Evolutionary conservation across 768 basidiomycete species (phyloP), one percentile per base, ranked within the genome.

Genomic region (Chiua virens): DNA sequence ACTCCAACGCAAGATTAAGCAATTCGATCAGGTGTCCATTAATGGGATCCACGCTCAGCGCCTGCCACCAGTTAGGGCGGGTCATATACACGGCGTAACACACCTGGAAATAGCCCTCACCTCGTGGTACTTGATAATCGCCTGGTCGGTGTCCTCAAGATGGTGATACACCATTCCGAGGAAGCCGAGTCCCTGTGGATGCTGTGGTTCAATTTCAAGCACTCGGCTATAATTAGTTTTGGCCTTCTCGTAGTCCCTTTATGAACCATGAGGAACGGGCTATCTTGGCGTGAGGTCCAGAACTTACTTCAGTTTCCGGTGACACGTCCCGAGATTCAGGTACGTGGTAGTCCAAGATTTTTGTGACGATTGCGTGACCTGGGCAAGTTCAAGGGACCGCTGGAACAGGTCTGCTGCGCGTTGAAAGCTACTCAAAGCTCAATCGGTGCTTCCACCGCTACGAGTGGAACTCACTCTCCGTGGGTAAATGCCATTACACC

Each of bases 401-500:
- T 80, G 71, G 66, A 98, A 95, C 37, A 89, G 72, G 17, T 74
- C 71, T 1, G 81, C 82, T 2, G 97, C 95, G 22, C 72, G 70
- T 27, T 82, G 77, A 67, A 84, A 93, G 47, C 95, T 98, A 62
- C 25, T 28, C 8, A 30, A 30, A 93, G 60, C 38, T 39, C 22
- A 42, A 42, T 21, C 42, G 4, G 42, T 21, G 40, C 22, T 44
- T 34, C 22, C 10, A 14, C 22, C 15, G 49, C 41, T 47, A 32
- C 46, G 23, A 35, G 28, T 22, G 18, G 47, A 10, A 73, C 86
- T 66, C 62, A 95, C 92, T 89, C 74, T 70, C 85, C 85, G 52
- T 85, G 88, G 61, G 90, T 89, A 69, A 86, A 97, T 4, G 88
- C 87, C 79, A 97, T 88, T 1, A 98, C 93, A 4, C 94, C 97